These are phyloP conservation scores for Pluteus cervinus DNA, from an alignment of 768 basidiomycete species.

Conservation along the genomic window DNA sequence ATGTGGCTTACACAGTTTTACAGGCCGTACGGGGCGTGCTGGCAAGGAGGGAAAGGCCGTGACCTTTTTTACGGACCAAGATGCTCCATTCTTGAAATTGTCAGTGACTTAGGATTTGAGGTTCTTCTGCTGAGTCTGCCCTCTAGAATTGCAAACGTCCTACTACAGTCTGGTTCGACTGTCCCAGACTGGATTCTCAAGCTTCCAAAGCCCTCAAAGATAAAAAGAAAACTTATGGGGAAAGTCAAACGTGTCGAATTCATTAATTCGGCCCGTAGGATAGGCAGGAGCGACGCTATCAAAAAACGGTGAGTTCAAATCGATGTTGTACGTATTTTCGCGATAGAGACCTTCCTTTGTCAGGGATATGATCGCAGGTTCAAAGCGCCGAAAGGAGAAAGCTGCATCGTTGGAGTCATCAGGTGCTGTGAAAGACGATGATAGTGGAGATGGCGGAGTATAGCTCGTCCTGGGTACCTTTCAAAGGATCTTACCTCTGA, in stretches of 20 bases:
- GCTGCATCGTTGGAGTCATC: background rate
- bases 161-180: slow-evolving; percentile 82
- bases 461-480: too few relatives aligned
- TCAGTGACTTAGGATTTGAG: too few relatives aligned
- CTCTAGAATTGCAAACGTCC: slow-evolving; percentile 88
- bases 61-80: slow-evolving; percentile 94
- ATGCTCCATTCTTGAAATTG: slow-evolving; percentile 89
- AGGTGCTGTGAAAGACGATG: background rate
- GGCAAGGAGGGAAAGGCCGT: slow-evolving; percentile 89
- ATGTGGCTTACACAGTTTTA: slow-evolving; percentile 5
- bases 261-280: slow-evolving; percentile 63
- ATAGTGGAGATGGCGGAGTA: too few relatives aligned
- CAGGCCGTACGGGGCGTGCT: slow-evolving; percentile 92
- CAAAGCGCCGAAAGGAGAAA: slow-evolving; percentile 57
- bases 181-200: slow-evolving; percentile 96
- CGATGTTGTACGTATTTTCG: slow-evolving; percentile 2
- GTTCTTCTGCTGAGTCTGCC: slow-evolving; percentile 2
- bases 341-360: slow-evolving; percentile 1
- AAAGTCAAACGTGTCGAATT: slow-evolving; percentile 74
- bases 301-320: slow-evolving; percentile 53
- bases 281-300: slow-evolving; percentile 65
- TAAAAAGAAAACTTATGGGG: slow-evolving; percentile 81
- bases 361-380: slow-evolving; percentile 77
- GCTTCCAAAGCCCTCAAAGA: slow-evolving; percentile 88
- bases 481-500: too few relatives aligned